These are phyloP conservation scores for Talaromyces wortmannii DNA, from an alignment of 495 filamentous ascomycete genomes.

Conservation along the genomic window DNA sequence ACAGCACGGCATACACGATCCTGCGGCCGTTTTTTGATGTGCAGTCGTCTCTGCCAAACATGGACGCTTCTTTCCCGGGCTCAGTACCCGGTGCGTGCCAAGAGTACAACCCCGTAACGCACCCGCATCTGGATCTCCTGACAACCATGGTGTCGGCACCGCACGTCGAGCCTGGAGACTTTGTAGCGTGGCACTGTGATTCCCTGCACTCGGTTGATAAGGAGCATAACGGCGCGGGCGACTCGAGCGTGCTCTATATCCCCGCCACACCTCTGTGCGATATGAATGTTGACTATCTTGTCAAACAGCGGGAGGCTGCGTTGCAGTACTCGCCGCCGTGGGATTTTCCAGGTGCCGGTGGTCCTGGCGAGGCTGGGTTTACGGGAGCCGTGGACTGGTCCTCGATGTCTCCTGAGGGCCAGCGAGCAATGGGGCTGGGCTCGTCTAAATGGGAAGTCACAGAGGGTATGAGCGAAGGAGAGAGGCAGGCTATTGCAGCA, in stretches of 20 bases:
- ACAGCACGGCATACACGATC: conserved; percentile 72
- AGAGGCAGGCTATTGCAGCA: conserved; percentile 45
- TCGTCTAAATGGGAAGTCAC: conserved; percentile 39
- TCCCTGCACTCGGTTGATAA: conserved; percentile 77
- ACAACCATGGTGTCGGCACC: conserved; percentile 75
- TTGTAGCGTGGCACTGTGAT: conserved; percentile 89
- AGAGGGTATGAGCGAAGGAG: conserved; percentile 42
- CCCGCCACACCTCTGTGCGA: conserved; percentile 77
- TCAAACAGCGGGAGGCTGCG: conserved; percentile 56
- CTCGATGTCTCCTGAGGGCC: conserved; percentile 33
- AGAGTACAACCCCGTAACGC: conserved; percentile 57
- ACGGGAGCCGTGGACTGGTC: conserved; percentile 32
- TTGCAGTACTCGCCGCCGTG: conserved; percentile 38
- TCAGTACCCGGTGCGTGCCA: conserved; percentile 71
- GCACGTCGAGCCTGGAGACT: conserved; percentile 72
- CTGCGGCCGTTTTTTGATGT: conserved; percentile 76
- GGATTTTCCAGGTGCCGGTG: conserved; percentile 57
- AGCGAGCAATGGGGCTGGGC: conserved; percentile 55
- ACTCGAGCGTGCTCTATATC: conserved; percentile 82
- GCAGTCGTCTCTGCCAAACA: conserved; percentile 39
- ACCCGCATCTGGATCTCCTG: conserved; percentile 68
- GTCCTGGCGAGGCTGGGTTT: conserved; percentile 36
- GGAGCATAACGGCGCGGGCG: conserved; percentile 58
- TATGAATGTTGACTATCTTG: conserved; percentile 61
- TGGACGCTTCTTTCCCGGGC: conserved; percentile 54